A percentile compares a stretch with the other conserved stretches of the same genome.
Conservation (phyloP, 2,329 filamentous ascomycete genomes). For the Fusarium anthophilum region DNA sequence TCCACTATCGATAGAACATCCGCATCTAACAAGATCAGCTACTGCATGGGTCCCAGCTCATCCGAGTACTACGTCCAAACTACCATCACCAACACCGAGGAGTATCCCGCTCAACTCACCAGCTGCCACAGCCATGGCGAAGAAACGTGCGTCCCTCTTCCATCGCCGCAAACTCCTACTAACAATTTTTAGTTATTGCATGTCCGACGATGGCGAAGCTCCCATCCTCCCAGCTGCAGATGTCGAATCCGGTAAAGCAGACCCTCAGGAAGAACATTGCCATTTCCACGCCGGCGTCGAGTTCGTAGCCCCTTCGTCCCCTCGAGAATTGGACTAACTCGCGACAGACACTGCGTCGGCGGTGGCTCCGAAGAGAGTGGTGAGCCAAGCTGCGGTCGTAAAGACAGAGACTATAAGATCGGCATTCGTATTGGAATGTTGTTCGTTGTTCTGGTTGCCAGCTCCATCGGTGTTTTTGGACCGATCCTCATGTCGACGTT, state of each 20-base stretch:
- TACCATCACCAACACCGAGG: constrained; percentile 62
- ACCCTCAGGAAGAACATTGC: constrained; percentile 56
- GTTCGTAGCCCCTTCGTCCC: constrained; percentile 54
- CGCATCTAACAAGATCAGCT: constrained; percentile 33
- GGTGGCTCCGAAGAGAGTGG: constrained; percentile 39
- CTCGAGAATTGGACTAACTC: constrained; percentile 1
- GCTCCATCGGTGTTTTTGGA: constrained; percentile 73
- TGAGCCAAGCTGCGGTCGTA: constrained; percentile 56
- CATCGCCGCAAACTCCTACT: rapidly evolving
- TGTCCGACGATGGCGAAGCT: constrained; percentile 34
- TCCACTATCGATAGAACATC: rapidly evolving
- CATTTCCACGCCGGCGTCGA: constrained; percentile 81
- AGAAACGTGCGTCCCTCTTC: constrained; percentile 57
- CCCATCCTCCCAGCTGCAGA: constrained; percentile 24
- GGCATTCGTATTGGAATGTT: constrained; percentile 74
- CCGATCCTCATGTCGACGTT: constrained; percentile 71
- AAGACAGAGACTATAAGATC: constrained; percentile 70
- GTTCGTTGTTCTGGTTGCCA: constrained; percentile 77
- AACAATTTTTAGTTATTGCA: constrained; percentile 26
- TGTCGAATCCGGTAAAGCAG: constrained; percentile 23
- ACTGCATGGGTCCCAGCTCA: constrained; percentile 53
- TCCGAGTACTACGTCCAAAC: constrained; percentile 55
- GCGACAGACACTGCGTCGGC: constrained; percentile 64
- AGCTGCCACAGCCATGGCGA: constrained; percentile 69
- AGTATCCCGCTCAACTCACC: constrained; percentile 68